Evolutionary conservation across 352 stramenopile species (phyloP).

Genomic region (Globisporangium yorkense): DNA sequence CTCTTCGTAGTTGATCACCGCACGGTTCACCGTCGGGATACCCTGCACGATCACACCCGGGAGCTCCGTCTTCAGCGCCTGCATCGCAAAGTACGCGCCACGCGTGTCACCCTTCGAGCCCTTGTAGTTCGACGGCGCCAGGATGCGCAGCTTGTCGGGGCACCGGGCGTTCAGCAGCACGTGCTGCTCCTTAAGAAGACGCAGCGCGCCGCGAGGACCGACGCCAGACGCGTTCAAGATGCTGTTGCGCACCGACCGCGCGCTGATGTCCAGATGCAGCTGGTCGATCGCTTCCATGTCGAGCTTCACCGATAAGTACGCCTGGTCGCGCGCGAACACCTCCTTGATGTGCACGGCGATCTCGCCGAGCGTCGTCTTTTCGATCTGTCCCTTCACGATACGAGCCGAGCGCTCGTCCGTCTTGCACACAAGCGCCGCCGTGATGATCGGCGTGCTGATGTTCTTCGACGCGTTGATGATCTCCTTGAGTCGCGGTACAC

Average conservation of each 20-base stretch:
- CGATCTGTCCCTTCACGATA: constrained; percentile 98
- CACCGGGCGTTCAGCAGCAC: constrained; percentile 79
- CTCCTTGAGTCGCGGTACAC: constrained; percentile 98
- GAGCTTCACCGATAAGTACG: constrained; percentile 97
- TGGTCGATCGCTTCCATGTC: constrained; percentile 96
- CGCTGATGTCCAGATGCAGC: constrained; percentile 95
- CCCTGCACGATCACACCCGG: constrained; percentile 97
- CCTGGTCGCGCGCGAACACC: constrained; percentile 91
- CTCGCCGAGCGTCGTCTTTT: constrained; percentile 98
- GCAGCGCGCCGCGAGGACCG: constrained; percentile 56
- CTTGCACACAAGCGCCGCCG: constrained; percentile 93
- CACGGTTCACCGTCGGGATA: constrained; percentile 96
- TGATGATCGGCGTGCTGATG: constrained; percentile 99
- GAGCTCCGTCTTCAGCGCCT: constrained; percentile 94
- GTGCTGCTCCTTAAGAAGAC: constrained; percentile 81
- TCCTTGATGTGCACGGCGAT: constrained; percentile 97
- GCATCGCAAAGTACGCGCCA: constrained; percentile 92
- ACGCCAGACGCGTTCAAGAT: constrained; percentile 88
- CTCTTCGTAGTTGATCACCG: constrained; percentile 98
- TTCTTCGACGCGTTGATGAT: constrained; percentile 96
- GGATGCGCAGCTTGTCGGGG: constrained; percentile 77
- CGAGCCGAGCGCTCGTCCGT: constrained; percentile 95
- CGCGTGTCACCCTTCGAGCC: constrained; percentile 67
- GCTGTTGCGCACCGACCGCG: constrained; percentile 84
- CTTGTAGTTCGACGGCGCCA: constrained; percentile 85